A percentile compares a stretch with the other conserved stretches of the same genome.
Conservation (phyloP, 345 rosid species). For the rapeseed (Brassica napus) region DNA sequence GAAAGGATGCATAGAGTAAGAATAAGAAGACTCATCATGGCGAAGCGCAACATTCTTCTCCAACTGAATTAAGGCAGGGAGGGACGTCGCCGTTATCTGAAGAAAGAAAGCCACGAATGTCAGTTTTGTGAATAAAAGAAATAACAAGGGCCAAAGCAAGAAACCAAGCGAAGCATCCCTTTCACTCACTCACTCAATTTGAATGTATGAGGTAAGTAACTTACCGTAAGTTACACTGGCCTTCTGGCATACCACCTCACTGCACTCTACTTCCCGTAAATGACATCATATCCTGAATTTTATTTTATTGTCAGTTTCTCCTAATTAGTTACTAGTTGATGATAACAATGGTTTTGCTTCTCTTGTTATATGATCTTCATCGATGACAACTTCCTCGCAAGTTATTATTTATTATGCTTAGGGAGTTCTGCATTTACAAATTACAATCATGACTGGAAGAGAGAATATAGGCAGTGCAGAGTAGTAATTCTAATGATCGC, state of each 20-base stretch:
- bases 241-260: no score
- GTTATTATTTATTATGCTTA: not conserved
- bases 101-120: conserved; percentile 2
- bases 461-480: not conserved
- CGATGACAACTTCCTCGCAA: not conserved
- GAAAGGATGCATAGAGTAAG: not conserved
- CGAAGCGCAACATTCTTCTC: not conserved
- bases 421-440: not conserved
- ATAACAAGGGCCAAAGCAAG: not conserved
- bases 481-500: not conserved
- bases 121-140: conserved; percentile 15
- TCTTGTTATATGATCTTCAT: not conserved
- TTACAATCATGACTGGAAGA: not conserved
- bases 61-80: not conserved
- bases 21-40: conserved; percentile 1
- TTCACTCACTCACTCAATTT: no score
- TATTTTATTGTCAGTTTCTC: not conserved
- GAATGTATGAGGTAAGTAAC: no score
- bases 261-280: no score
- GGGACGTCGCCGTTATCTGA: not conserved
- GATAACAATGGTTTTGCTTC: not conserved
- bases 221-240: no score
- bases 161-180: not conserved
- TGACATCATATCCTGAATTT: no score
- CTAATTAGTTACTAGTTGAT: not conserved